These are phyloP conservation scores for Scleroderma citrinum DNA, from an alignment of 768 basidiomycete species.

Conservation along the genomic window DNA sequence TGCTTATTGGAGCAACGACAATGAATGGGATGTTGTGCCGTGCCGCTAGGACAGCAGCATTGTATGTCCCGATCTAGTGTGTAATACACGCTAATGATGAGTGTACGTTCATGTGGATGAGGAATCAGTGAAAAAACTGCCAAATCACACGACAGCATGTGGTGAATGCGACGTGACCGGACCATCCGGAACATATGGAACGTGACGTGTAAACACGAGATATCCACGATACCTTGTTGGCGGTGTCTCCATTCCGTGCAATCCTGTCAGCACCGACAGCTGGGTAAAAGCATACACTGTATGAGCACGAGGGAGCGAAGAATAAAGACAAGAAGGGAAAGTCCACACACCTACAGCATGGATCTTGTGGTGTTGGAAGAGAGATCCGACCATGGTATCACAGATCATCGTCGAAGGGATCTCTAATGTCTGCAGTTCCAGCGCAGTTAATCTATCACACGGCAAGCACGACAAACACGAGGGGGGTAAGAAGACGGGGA, in stretches of 20 bases:
- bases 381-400: slow-evolving; percentile 94
- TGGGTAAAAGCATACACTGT: slow-evolving; percentile 19
- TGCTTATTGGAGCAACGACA: slow-evolving; percentile 89
- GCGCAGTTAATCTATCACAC: slow-evolving; percentile 66
- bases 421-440: slow-evolving; percentile 79
- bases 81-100: background rate
- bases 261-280: slow-evolving; percentile 88
- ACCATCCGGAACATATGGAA: slow-evolving; percentile 10
- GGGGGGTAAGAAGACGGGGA: background rate
- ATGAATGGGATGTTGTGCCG: slow-evolving; percentile 87
- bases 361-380: slow-evolving; percentile 83
- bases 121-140: background rate
- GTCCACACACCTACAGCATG: slow-evolving; percentile 66
- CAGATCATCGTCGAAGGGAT: slow-evolving; percentile 93
- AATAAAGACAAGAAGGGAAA: background rate
- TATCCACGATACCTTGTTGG: slow-evolving; percentile 67
- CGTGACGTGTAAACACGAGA: background rate
- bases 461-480: background rate
- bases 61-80: slow-evolving; percentile 82
- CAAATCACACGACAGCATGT: background rate
- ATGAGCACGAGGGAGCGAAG: background rate
- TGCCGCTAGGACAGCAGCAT: slow-evolving; percentile 87
- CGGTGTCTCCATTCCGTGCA: slow-evolving; percentile 91
- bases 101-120: background rate
- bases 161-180: background rate